A percentile compares a stretch with the other conserved stretches of the same genome.
Evolutionary conservation across 352 stramenopile genomes (phyloP).

Genomic region (Globisporangium nunn): DNA sequence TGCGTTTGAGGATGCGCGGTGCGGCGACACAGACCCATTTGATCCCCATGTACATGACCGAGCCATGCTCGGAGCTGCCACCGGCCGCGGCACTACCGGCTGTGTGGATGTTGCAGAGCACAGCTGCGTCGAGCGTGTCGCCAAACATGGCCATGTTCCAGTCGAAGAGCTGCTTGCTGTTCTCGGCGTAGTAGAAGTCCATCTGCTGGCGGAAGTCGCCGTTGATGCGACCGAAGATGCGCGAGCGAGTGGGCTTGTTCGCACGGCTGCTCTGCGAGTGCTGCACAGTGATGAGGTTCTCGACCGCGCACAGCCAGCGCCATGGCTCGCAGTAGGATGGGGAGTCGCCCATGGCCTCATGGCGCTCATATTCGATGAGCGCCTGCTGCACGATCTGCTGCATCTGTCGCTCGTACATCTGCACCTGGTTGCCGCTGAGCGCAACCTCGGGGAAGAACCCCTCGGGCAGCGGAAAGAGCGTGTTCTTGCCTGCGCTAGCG

Average conservation of each 20-base stretch:
- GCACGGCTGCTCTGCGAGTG: conserved; percentile 1
- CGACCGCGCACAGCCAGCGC: conserved; percentile 15
- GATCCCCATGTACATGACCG: conserved; percentile 66
- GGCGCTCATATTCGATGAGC: conserved; percentile 35
- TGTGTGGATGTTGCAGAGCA: conserved; percentile 74
- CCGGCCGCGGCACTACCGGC: conserved; percentile 16
- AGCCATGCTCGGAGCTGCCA: conserved; percentile 4
- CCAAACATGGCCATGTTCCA: conserved; percentile 68
- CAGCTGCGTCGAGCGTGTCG: conserved; percentile 50
- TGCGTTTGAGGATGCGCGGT: conserved; percentile 45
- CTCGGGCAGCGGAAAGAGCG: conserved; percentile 24
- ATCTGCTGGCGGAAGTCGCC: conserved; percentile 58
- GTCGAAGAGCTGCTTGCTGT: conserved; percentile 44
- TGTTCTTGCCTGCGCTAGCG: not conserved
- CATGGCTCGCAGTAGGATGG: conserved; percentile 15
- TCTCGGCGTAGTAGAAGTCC: conserved; percentile 64
- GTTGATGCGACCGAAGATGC: conserved; percentile 53
- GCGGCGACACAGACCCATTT: conserved; percentile 69
- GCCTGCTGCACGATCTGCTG: conserved; percentile 26
- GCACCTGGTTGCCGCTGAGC: conserved; percentile 21
- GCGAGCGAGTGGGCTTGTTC: conserved; percentile 18
- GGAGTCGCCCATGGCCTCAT: conserved; percentile 27
- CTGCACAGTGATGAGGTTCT: conserved; percentile 21
- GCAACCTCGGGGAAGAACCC: conserved; percentile 35
- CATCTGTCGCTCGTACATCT: conserved; percentile 29